These are phyloP conservation scores for Xylariomycetidae sp. DNA, from an alignment of 2,329 filamentous ascomycete genomes.

Conservation along the genomic window DNA sequence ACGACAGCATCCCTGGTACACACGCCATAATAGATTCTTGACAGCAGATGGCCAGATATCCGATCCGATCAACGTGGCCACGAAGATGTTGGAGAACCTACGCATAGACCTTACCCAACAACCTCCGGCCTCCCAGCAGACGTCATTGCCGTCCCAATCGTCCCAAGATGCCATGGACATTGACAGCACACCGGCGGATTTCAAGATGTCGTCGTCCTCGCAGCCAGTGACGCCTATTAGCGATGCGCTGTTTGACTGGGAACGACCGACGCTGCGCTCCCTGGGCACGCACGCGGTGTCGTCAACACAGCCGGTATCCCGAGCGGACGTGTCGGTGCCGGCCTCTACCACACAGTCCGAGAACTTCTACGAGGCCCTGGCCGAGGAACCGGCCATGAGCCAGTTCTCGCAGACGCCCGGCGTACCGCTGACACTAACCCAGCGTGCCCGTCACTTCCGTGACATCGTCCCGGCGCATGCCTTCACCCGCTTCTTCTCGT, in stretches of 20 bases:
- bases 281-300: conserved; percentile 37
- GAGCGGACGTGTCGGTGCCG: conserved; percentile 31
- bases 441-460: conserved; percentile 79
- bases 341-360: conserved; percentile 26
- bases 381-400: conserved; percentile 77
- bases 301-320: conserved; percentile 43
- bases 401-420: conserved; percentile 79
- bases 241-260: conserved; percentile 82
- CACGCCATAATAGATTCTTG: conserved; percentile 71
- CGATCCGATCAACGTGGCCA: conserved; percentile 81
- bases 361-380: conserved; percentile 56
- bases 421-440: conserved; percentile 78
- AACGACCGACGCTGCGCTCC: conserved; percentile 60
- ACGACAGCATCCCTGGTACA: conserved; percentile 92
- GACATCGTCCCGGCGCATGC: conserved; percentile 87
- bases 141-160: conserved; percentile 24
- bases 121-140: conserved; percentile 39
- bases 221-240: conserved; percentile 74
- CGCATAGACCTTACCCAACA: conserved; percentile 78
- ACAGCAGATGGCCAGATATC: conserved; percentile 65
- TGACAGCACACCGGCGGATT: conserved; percentile 42
- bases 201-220: conserved; percentile 62
- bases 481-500: conserved; percentile 87
- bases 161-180: conserved; percentile 62
- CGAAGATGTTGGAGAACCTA: conserved; percentile 86